phyloP scores from a whole-genome alignment of 2,329 filamentous ascomycete genomes.

The Cordyceps pruinosa region DNA sequence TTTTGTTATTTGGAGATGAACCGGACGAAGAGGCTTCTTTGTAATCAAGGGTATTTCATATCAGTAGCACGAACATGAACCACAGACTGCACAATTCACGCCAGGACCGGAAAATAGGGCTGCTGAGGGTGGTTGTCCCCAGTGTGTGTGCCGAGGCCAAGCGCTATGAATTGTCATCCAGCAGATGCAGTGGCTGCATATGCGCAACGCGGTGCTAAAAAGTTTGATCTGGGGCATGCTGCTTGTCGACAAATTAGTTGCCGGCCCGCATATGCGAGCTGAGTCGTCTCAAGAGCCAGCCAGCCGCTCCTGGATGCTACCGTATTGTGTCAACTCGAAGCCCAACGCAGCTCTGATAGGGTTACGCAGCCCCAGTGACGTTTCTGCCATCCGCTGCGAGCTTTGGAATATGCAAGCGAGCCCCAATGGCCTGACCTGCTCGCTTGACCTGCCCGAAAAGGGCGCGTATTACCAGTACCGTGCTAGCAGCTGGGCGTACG shows the following conservation, averaged over 20 bases:
- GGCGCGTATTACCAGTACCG: not conserved
- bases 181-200: not conserved
- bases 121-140: not conserved
- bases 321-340: not conserved
- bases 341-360: not conserved
- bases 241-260: slow-evolving; percentile 3
- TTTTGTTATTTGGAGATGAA: slow-evolving; percentile 1
- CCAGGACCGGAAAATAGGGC: not conserved
- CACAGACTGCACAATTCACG: slow-evolving; percentile 9
- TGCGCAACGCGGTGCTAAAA: not conserved
- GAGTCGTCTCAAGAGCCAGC: not conserved
- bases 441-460: slow-evolving; percentile 1
- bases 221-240: not conserved
- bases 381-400: not conserved
- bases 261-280: slow-evolving; percentile 5
- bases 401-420: not conserved
- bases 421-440: not conserved
- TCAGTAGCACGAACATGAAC: slow-evolving; percentile 3
- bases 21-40: not conserved
- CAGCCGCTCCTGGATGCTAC: not conserved
- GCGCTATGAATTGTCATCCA: not conserved
- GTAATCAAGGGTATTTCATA: not conserved
- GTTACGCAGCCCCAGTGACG: not conserved
- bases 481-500: slow-evolving; percentile 3
- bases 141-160: slow-evolving; percentile 3